Base-by-base conservation (phyloP, 805 yeast genomes). In the Yarrowia sp. region DNA sequence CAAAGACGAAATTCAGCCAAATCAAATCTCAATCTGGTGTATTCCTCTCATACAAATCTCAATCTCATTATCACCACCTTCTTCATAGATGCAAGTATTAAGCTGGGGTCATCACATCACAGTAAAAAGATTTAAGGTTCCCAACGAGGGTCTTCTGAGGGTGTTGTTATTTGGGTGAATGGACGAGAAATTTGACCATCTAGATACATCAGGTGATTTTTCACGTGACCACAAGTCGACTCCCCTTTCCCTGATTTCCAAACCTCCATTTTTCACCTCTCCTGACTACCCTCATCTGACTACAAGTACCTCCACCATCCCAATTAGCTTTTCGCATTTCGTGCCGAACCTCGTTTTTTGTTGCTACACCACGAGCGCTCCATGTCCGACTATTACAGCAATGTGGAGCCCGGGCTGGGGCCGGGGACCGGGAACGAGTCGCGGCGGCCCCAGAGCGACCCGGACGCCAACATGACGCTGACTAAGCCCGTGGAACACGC, bases 371-470 rank as follows among this genome's bases (percentile, higher is more conserved):
- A 50, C 17, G n/a, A 33, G 20, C 9, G 52, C 33, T 33, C 43
- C 64, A 58, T 58, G 64, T 43, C 64, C 34, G 64, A 58, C 64
- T 58, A 38, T 30, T 58, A 58, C 50, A 58, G 64, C 42, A 58
- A 58, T 33, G 64, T 58, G 50, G 64, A 33, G 49, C 40, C 40
- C 14, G 58, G 58, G 14, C 8, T 52, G 58, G 58, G 58, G 13
- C 12, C 30, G 0, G 43, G 58, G 14, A 34, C 56, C 12, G 42
- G 56, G n/a, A 19, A 46, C 34, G 50, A 46, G 34, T 24, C 50
- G 50, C 17, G 56, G n/a, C 42, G 30, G 39, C 55, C 40, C 17
- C 24, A 7, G 34, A 38, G 13, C 20, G 46, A 55, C 38, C 2
- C 46, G n/a, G 46, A 55, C 36, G 30, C 46, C 15, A 12, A 15